Evolutionary conservation across 805 yeast genomes (phyloP).

Genomic region (Candida oleophila): DNA sequence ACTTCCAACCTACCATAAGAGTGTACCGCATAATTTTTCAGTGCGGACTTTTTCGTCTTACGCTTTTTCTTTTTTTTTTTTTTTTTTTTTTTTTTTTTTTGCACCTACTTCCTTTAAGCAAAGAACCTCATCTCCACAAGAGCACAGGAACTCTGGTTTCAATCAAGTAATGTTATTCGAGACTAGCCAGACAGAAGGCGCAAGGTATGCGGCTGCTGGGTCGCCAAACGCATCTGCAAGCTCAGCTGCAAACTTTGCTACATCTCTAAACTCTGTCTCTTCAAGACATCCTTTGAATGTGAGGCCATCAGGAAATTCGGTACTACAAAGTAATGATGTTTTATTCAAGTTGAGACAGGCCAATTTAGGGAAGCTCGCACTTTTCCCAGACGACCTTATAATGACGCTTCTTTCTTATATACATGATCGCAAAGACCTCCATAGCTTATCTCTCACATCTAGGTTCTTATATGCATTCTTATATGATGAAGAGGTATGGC

Average conservation of each 20-base stretch:
- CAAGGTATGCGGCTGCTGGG: neutral
- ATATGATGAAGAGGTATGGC: constrained; percentile 83
- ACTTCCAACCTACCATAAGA: no score
- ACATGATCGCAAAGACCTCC: constrained; percentile 46
- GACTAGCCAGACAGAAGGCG: neutral
- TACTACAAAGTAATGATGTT: constrained; percentile 28
- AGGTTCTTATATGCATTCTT: constrained; percentile 68
- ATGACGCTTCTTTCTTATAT: constrained; percentile 52
- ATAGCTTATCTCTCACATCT: constrained; percentile 57
- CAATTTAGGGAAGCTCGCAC: constrained; percentile 54
- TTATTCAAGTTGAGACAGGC: constrained; percentile 11
- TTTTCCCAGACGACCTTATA: constrained; percentile 63
- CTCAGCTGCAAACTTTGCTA: constrained; percentile 9
- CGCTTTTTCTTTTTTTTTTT: neutral
- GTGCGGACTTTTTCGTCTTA: no score
- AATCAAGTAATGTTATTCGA: neutral
- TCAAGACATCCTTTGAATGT: constrained; percentile 70
- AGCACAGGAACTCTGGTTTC: neutral
- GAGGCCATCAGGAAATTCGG: constrained; percentile 71
- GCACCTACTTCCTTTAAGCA: neutral
- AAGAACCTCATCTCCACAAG: neutral
- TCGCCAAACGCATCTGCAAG: neutral
- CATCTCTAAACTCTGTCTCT: constrained; percentile 24
- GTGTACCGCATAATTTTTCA: no score
- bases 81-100: neutral